phyloP scores from a whole-genome alignment of 768 basidiomycete genomes.

The Sarcomyxa edulis region DNA sequence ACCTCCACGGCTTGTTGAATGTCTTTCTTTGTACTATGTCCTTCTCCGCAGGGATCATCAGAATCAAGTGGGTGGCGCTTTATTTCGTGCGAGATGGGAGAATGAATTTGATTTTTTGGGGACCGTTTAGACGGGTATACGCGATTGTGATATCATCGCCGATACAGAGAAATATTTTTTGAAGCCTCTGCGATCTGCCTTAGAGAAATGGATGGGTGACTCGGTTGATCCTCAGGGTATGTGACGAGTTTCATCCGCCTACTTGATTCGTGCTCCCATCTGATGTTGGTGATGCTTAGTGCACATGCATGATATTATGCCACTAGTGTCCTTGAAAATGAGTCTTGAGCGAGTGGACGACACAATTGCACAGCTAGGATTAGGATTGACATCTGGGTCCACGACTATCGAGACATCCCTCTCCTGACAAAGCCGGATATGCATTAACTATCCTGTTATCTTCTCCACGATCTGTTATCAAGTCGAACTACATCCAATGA shows the following conservation, averaged over 20 bases:
- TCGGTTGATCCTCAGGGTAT: no score
- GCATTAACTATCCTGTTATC: no score
- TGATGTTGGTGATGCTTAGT: constrained; percentile 12
- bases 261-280: constrained; percentile 1
- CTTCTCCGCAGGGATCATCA: constrained; percentile 50
- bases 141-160: constrained; percentile 35
- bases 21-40: constrained; percentile 64
- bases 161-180: constrained; percentile 42
- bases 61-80: constrained; percentile 55
- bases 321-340: constrained; percentile 42
- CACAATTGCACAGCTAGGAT: constrained; percentile 26
- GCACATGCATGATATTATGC: constrained; percentile 26
- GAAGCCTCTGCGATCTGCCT: constrained; percentile 32
- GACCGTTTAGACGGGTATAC: constrained; percentile 43
- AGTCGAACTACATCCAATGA: no score
- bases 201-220: constrained; percentile 28
- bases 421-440: no score
- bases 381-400: no score
- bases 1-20: constrained; percentile 57
- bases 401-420: no score
- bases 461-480: no score
- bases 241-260: constrained; percentile 19
- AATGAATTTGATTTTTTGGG: background rate
- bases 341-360: constrained; percentile 44
- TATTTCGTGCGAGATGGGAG: no score